Base-by-base conservation (phyloP, 164 flowering plant species). In the Pachysandra terminalis region DNA sequence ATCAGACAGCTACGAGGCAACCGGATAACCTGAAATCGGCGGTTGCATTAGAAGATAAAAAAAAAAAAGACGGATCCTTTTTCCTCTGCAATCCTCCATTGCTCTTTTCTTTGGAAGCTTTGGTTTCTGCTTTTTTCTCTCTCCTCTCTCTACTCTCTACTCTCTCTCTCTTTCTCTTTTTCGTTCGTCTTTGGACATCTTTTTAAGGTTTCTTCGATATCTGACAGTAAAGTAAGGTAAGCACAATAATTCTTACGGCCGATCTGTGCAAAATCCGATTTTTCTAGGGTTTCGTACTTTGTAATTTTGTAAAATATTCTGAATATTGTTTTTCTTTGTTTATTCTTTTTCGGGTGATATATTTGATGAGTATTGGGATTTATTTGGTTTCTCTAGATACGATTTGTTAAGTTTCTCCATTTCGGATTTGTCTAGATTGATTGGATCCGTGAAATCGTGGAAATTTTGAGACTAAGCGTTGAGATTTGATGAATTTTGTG, bases 141-240 rank as follows among this genome's bases (percentile, higher is more conserved):
- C 27, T 68, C n/a, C n/a, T n/a, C n/a, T n/a, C n/a, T n/a, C n/a
- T n/a, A n/a, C n/a, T n/a, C n/a, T n/a, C n/a, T n/a, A n/a, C n/a
- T n/a, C n/a, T n/a, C n/a, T n/a, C n/a, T n/a, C n/a, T n/a, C n/a
- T n/a, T n/a, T n/a, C n/a, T 22, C n/a, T 19, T 23, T 21, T 10
- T 45, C 51, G 14, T 45, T 45, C 51, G 10, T 45, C 14, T 45
- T 32, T 32, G 37, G 14, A 25, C 32, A 22, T 22, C 52, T 57
- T 60, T 61, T 60, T 54, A 53, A 5, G 52, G 61, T 19, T 26
- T 19, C 28, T 68, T 61, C 35, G 59, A 19, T 56, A 9, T 55
- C 45, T 55, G 52, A 55, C 23, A 56, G 56, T 32, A 32, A 53
- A 68, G 7, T 24, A 69, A 56, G 67, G 67, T 61, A 53, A 69